phyloP scores from a whole-genome alignment of 2,329 filamentous ascomycete genomes.

The Chaetomium sp. region DNA sequence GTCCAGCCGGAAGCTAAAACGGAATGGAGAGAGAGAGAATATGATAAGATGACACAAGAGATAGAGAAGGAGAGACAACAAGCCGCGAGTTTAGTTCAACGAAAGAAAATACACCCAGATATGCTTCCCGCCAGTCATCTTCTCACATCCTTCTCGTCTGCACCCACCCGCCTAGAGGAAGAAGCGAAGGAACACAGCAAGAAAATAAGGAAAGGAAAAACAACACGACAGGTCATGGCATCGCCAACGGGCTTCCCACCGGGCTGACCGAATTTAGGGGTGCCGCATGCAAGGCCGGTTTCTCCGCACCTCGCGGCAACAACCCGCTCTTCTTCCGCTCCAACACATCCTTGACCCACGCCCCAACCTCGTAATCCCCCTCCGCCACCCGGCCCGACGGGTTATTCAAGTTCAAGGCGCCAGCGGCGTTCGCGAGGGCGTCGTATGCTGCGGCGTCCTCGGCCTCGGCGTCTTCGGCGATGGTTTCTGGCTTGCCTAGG shows the following conservation, averaged over 20 bases:
- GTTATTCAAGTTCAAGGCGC: constrained; percentile 36
- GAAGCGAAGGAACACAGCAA: neutral
- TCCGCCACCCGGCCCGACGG: constrained; percentile 33
- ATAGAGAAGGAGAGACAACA: no score
- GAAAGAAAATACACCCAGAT: no score
- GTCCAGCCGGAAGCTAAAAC: no score
- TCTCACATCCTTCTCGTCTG: no score
- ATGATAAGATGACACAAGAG: no score
- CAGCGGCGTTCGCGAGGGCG: constrained; percentile 37
- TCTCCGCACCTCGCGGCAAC: constrained; percentile 41
- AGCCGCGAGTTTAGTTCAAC: no score
- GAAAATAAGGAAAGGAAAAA: neutral
- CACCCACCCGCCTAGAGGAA: neutral
- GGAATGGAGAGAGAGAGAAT: no score
- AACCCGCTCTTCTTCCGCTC: constrained; percentile 57
- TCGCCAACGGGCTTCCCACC: constrained; percentile 33
- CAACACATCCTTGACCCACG: constrained; percentile 72
- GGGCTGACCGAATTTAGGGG: constrained; percentile 69
- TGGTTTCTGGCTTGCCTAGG: constrained; percentile 28
- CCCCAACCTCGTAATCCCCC: constrained; percentile 74
- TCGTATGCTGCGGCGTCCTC: constrained; percentile 27
- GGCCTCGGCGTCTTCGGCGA: constrained; percentile 32
- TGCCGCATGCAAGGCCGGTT: constrained; percentile 81
- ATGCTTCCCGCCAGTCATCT: no score
- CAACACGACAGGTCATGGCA: neutral